Evolutionary conservation across 345 rosid genomes (phyloP).

Genomic region (Camelina sativa): DNA sequence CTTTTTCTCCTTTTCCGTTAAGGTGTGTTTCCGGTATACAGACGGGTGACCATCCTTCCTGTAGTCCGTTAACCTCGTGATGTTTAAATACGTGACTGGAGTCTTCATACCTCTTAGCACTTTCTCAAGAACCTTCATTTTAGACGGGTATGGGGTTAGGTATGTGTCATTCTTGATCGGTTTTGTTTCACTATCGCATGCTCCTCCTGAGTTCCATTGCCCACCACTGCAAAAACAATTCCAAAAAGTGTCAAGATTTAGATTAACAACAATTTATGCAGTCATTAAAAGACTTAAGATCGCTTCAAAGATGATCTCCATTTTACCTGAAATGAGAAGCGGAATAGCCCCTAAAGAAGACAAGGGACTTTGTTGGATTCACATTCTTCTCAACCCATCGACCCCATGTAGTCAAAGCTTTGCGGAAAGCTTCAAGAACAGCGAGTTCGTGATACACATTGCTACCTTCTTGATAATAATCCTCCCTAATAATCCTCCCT

Average conservation of each 20-base stretch:
- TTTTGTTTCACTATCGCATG: conserved; percentile 80
- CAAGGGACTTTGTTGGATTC: conserved; percentile 71
- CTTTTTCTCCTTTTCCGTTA: conserved; percentile 54
- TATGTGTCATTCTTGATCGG: conserved; percentile 84
- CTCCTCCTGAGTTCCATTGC: conserved; percentile 99
- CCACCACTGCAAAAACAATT: conserved; percentile 69
- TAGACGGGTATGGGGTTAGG: conserved; percentile 65
- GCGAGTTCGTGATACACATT: conserved; percentile 78
- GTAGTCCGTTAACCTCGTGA: conserved; percentile 84
- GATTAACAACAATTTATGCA: neutral
- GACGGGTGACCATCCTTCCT: conserved; percentile 97
- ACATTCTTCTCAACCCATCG: conserved; percentile 91
- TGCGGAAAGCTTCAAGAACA: conserved; percentile 93
- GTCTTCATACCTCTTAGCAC: conserved; percentile 81
- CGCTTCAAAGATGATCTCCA: neutral
- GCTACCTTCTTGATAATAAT: conserved; percentile 97
- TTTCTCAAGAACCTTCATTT: conserved; percentile 76
- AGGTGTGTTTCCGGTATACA: conserved; percentile 62
- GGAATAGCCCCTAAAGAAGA: conserved; percentile 93
- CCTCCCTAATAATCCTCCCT: conserved; percentile 95
- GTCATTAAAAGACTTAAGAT: no score
- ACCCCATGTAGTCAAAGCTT: conserved; percentile 93
- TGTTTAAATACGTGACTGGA: conserved; percentile 78
- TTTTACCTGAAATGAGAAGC: conserved; percentile 88
- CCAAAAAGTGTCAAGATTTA: neutral